These are phyloP conservation scores for Trametes villosa DNA, from an alignment of 768 basidiomycete genomes.

Conservation along the genomic window DNA sequence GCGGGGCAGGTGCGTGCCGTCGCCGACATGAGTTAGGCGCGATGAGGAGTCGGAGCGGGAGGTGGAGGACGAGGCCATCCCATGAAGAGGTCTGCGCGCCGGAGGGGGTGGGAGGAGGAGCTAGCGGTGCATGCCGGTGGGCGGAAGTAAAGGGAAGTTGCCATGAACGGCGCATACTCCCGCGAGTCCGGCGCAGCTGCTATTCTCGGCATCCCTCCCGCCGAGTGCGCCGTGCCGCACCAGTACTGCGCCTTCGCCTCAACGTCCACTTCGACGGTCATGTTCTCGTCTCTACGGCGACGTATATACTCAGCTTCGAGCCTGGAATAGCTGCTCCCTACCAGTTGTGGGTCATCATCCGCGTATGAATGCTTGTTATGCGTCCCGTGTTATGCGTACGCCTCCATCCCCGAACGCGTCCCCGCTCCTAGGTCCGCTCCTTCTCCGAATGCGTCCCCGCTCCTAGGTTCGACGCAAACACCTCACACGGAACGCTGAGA, in stretches of 20 bases:
- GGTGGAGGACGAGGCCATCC: constrained; percentile 17
- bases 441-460: no score
- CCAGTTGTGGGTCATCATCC: no score
- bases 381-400: no score
- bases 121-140: neutral
- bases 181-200: neutral
- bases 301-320: no score
- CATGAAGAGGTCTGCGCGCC: neutral
- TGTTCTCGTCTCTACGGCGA: no score
- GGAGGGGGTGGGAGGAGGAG: neutral
- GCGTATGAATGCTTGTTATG: no score
- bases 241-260: neutral
- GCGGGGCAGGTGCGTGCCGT: neutral
- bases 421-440: no score
- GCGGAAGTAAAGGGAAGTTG: neutral
- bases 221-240: neutral
- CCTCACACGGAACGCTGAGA: no score
- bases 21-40: constrained; percentile 22
- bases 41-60: constrained; percentile 16
- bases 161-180: neutral
- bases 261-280: neutral
- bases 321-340: no score
- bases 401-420: no score
- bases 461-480: no score
- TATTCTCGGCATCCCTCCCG: constrained; percentile 1